Evolutionary conservation across 805 yeast genomes (phyloP), one percentile per base, ranked within the genome.

Genomic region (Metschnikowia anglica): DNA sequence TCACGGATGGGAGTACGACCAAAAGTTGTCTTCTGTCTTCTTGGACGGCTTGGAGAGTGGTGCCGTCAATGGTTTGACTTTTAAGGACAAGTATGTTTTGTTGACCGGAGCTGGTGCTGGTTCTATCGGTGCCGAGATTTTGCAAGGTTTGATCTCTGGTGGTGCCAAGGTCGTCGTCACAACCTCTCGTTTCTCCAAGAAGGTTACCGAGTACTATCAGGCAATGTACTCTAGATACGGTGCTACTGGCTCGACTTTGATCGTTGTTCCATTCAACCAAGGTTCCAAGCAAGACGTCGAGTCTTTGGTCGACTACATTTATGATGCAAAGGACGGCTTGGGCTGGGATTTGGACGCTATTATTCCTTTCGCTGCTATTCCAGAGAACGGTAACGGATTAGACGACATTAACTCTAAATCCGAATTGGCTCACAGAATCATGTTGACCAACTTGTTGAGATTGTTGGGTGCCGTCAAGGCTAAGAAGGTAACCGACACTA

Each of bases 91-190:
- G 69, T 82, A 83, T 54, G 97, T 90, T 39, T 79, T 93, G 59
- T 76, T 93, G 53, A 93, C 99, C 37, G 99, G 99, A 76, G 98
- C 98, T 39, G 99, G 99, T 76, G 90, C 88, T 37, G 99, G 98
- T 42, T 93, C 99, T 39, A 93, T 93, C 61, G 99, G 98, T 73
- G 97, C 97, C 48, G 97, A 93, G 69, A 80, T 93, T 55, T 76
- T 93, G 63, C 95, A 88, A 73, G 99, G 99, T 53, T 76, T 93
- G 62, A 75, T 93, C 43, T 82, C 91, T 61, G 99, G 99, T 72
- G 99, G 99, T 76, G 98, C 99, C 36, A 88, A 85, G 67, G 97
- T 90, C 56, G 74, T 93, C 62, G 96, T 91, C 44, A 93, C 99
- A 36, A 93, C 99, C 40, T 89, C 97, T 20, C 80, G 97, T 68